Base-by-base conservation (phyloP, 495 filamentous ascomycete species). In the Penicillium goetzii region DNA sequence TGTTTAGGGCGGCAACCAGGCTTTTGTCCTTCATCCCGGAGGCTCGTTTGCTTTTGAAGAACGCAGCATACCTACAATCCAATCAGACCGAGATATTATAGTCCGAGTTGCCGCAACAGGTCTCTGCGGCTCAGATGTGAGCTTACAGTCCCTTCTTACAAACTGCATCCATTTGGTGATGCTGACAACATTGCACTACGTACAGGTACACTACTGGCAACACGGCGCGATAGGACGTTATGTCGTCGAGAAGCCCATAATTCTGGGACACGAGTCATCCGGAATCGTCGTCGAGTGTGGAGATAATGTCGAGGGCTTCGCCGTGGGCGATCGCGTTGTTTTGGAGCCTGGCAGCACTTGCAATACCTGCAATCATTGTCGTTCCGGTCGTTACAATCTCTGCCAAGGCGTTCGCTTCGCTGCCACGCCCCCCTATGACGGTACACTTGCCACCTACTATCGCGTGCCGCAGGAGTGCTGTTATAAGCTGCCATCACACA, bases 311-410 rank as follows among this genome's bases (percentile, higher is more conserved):
- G 85, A 70, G 47, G 78, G 78, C 2, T 73, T 94, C 40, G 80
- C 84, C 59, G 63, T 76, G 11, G 90, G 91, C 52, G 89, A 93
- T 76, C 83, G 85, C 49, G 83, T 93, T 19, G 91, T 90, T 30
- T 83, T 96, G 61, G 92, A 96, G 74, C 92, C 92, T 9, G 91
- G 92, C 56, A 86, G 89, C 50, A 90, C 92, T 0, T 96, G 92
- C 78, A 56, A 77, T 56, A 77, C 69, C 54, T 83, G 81, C 60
- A 66, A 74, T 14, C 74, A 76, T 65, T 82, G 80, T 67, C 76
- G 73, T 10, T 65, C 61, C 1, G 79, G 80, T 33, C 68, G 62
- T 4, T 82, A 83, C 62, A 76, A 82, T 64, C 69, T 82, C 21
- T 83, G 80, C 38, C 69, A 62, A 1, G 88, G 91, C 64, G 96